Evolutionary conservation across 2,329 filamentous ascomycete genomes (phyloP), one percentile per base, ranked within the genome.

Genomic region (Verticillium tricorpus): DNA sequence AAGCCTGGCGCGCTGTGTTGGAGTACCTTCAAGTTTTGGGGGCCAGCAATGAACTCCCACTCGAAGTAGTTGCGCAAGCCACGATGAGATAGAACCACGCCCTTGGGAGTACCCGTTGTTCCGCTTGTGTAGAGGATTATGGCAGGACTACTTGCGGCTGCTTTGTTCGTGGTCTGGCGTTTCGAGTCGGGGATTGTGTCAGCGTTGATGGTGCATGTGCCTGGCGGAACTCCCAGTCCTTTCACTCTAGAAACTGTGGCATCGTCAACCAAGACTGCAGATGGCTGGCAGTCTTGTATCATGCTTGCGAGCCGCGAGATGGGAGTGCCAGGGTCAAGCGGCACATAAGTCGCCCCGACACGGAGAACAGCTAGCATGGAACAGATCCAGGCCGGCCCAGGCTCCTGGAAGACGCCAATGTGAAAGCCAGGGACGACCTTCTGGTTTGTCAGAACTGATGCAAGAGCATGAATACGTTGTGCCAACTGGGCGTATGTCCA

Each of bases 1-100:
- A 81, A 81, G 14, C 70, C 71, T 28, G 69, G 71, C 0, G 77
- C 69, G n/a, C 70, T 77, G 61, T 80, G 76, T 57, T 79, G 76
- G 1, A 80, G 68, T 0, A 75, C 69, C 0, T 62, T 65, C 25
- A 73, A 73, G 2, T 65, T 61, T 15, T 50, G 17, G 34, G 34
- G 34, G 34, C 34, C 34, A 35, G 12, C 34, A 35, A 14, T 35
- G 34, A 35, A 35, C 34, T 35, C 34, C 9, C 9, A 35, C 34
- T 50, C 17, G 7, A 73, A 62, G 28, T 67, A 62, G 62, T 74
- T 74, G 4, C 64, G 54, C 3, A 79, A 61, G 25, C 65, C 68
- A 3, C 54, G 57, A 57, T 78, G 74, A 0, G 56, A 62, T 9
- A 79, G 62, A 1, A 71, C 52, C 19, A 80, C 72, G 6, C 78